phyloP scores from a whole-genome alignment of 768 basidiomycete species.

The Russula sp. region DNA sequence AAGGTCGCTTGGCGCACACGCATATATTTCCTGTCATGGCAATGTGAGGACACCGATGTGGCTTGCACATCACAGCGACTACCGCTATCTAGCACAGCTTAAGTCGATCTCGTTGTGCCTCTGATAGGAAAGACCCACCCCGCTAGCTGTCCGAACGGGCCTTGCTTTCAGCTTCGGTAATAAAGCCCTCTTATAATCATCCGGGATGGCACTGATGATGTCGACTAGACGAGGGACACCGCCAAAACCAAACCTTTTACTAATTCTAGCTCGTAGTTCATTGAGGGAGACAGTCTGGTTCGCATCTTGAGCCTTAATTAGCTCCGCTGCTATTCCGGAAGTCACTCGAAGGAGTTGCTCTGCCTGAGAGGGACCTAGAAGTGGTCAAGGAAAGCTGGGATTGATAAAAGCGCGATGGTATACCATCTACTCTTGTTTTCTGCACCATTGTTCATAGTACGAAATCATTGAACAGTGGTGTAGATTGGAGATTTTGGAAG shows the following conservation, averaged over 20 bases:
- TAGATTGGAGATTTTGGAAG: not conserved
- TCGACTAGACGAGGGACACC: constrained; percentile 92
- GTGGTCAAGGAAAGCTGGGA: not conserved
- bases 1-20: constrained; percentile 51
- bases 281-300: constrained; percentile 79
- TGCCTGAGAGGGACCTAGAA: constrained; percentile 72
- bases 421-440: constrained; percentile 36
- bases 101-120: not conserved
- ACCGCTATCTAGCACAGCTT: constrained; percentile 70
- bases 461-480: too few species aligned
- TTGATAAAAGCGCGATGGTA: not conserved
- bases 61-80: constrained; percentile 99
- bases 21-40: constrained; percentile 99
- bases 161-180: constrained; percentile 86
- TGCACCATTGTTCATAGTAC: constrained; percentile 32
- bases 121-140: constrained; percentile 47
- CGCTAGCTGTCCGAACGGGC: constrained; percentile 94
- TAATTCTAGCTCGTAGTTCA: constrained; percentile 75
- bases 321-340: constrained; percentile 88
- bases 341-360: constrained; percentile 87
- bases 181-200: constrained; percentile 90
- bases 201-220: constrained; percentile 96
- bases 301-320: constrained; percentile 81
- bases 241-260: constrained; percentile 82
- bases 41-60: constrained; percentile 98